Conservation (phyloP, 352 stramenopile species). For the Phytopythium chamaehyphon region DNA sequence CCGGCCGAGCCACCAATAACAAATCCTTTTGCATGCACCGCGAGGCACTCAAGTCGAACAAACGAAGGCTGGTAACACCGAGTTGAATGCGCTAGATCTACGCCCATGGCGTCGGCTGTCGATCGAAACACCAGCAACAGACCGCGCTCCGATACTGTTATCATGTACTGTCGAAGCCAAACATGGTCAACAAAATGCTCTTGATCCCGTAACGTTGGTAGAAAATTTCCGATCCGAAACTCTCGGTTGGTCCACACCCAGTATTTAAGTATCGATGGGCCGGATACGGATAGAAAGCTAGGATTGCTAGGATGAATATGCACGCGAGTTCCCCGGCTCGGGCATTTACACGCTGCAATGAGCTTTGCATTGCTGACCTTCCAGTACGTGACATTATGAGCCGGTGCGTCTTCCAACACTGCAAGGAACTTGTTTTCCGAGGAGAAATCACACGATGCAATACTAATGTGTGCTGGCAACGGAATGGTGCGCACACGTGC, state of each 20-base stretch:
- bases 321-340: slow-evolving; percentile 58
- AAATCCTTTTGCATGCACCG: slow-evolving; percentile 62
- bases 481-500: slow-evolving; percentile 38
- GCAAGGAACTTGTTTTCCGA: slow-evolving; percentile 74
- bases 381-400: slow-evolving; percentile 75
- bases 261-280: slow-evolving; percentile 71
- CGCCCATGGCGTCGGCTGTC: slow-evolving; percentile 38
- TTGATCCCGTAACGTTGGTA: slow-evolving; percentile 68
- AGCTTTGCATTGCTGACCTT: slow-evolving; percentile 78
- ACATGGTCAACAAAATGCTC: slow-evolving; percentile 82
- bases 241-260: slow-evolving; percentile 77
- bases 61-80: slow-evolving; percentile 62
- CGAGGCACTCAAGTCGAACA: slow-evolving; percentile 69
- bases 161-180: slow-evolving; percentile 71
- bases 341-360: slow-evolving; percentile 61
- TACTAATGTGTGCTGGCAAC: slow-evolving; percentile 44
- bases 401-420: slow-evolving; percentile 63
- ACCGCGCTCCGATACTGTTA: slow-evolving; percentile 63
- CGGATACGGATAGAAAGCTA: slow-evolving; percentile 74
- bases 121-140: slow-evolving; percentile 62
- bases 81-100: slow-evolving; percentile 66
- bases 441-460: slow-evolving; percentile 69
- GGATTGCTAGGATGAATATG: slow-evolving; percentile 64
- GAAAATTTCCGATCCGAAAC: slow-evolving; percentile 76
- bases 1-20: slow-evolving; percentile 65